These are phyloP conservation scores for Pythium dissotocum DNA, from an alignment of 352 stramenopile species.

Conservation along the genomic window DNA sequence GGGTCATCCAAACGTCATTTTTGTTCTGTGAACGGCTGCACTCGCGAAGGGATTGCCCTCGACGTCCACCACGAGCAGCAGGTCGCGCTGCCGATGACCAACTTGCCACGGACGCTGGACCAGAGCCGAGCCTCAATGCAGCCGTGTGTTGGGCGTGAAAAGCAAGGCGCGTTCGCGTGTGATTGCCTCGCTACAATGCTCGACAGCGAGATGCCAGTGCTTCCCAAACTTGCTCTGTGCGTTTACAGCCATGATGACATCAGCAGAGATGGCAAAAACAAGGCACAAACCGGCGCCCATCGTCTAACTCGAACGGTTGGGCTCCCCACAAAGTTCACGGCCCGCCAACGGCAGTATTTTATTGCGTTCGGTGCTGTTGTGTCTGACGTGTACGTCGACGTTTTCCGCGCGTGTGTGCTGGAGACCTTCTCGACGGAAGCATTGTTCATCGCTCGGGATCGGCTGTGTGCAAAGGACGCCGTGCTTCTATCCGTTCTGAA, in stretches of 20 bases:
- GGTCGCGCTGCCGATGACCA: slow-evolving; percentile 68
- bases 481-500: slow-evolving; percentile 37
- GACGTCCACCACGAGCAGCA: slow-evolving; percentile 53
- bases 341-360: slow-evolving; percentile 57
- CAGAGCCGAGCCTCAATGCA: slow-evolving; percentile 40
- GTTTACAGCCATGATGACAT: slow-evolving; percentile 54
- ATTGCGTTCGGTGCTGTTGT: slow-evolving; percentile 51
- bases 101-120: slow-evolving; percentile 68
- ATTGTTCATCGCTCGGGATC: slow-evolving; percentile 48
- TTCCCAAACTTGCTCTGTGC: slow-evolving; percentile 48
- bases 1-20: slow-evolving; percentile 36
- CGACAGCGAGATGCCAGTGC: slow-evolving; percentile 28
- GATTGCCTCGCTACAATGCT: slow-evolving; percentile 68
- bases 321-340: slow-evolving; percentile 36
- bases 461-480: slow-evolving; percentile 43
- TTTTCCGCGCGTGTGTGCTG: slow-evolving; percentile 58
- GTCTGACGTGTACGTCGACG: slow-evolving; percentile 46
- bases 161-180: slow-evolving; percentile 52
- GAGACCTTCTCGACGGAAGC: slow-evolving; percentile 47
- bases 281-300: not conserved
- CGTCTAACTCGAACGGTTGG: not conserved
- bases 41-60: slow-evolving; percentile 30
- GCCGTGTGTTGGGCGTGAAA: slow-evolving; percentile 50
- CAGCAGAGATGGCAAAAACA: slow-evolving; percentile 11
- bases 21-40: slow-evolving; percentile 59